phyloP scores from a whole-genome alignment of 345 rosid species.

The Eucalyptus microcorys region DNA sequence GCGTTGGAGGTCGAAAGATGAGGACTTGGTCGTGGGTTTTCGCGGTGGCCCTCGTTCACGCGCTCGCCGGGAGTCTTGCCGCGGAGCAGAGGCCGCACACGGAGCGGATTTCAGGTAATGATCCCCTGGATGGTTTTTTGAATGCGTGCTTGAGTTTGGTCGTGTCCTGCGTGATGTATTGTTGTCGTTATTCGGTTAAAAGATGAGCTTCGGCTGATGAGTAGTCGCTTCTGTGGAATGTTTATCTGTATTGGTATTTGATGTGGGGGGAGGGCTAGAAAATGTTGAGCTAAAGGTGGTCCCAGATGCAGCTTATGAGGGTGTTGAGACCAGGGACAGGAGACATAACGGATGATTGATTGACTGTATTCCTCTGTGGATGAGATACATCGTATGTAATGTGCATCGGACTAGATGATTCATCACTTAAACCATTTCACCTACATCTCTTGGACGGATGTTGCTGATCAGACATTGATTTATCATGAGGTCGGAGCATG shows the following conservation, averaged over 20 bases:
- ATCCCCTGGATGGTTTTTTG: not conserved
- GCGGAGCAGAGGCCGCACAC: slow-evolving; percentile 37
- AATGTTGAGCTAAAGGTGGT: not conserved
- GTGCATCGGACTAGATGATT: not conserved
- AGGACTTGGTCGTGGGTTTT: slow-evolving; percentile 14
- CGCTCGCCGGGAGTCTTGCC: slow-evolving; percentile 2
- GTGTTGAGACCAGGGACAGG: not conserved
- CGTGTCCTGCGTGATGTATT: not conserved
- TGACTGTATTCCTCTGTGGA: not conserved
- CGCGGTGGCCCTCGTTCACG: slow-evolving; percentile 6
- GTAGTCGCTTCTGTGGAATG: not conserved
- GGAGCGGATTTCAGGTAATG: slow-evolving; percentile 69
- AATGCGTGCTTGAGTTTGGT: not conserved
- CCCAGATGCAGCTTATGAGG: not conserved
- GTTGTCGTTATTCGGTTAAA: not conserved
- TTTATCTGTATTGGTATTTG: not conserved
- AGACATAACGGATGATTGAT: not conserved
- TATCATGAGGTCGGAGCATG: not conserved
- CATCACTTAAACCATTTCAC: not conserved
- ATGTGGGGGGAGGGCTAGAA: not conserved
- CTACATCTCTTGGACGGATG: not conserved
- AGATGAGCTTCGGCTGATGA: not conserved
- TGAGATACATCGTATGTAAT: not conserved
- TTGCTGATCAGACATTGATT: not conserved
- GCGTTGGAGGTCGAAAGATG: slow-evolving; percentile 12